Base-by-base conservation (phyloP, 306 rosid genomes). In the Citrullus colocynthis region DNA sequence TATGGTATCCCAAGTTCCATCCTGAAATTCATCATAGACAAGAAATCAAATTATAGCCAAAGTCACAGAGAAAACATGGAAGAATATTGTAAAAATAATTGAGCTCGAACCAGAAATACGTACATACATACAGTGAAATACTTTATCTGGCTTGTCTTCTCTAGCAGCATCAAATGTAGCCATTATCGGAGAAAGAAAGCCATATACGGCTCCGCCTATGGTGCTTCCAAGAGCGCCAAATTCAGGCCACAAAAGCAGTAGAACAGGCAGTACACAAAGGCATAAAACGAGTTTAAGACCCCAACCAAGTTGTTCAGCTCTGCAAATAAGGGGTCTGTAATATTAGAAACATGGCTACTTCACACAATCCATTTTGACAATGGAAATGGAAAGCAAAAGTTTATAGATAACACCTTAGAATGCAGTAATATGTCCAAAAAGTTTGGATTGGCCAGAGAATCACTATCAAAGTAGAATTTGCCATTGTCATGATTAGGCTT, bases 91-190 rank as follows among this genome's bases (percentile, higher is more conserved):
- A 15, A 59, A 75, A 60, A 66, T 17, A 79, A 69, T 41, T 51
- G 32, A 32, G 44, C 14, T 42, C 6, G 6, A 72, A 75, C 56
- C 5, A 10, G 16, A 28, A 80, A 71, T 80, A 88, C 96, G 79
- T 92, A 96, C 99, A 51, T 78, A 82, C 51, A 96, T 86, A 83
- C 98, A 89, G 84, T 85, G 96, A 84, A 48, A 82, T 72, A 92
- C 61, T 67, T 80, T 78, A 79, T 85, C 58, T 8, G 92, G 86
- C 89, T 81, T 92, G 83, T 96, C 99, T 85, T 86, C 98, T 83
- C 89, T 90, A 71, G 91, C 91, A 61, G 96, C 98, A 76, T 88
- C 81, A 85, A 96, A 91, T 67, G 99, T 96, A 60, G 90, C 90
- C 81, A 84, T 79, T 69, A 91, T 83, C 6, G 99, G 98, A n/a